These are phyloP conservation scores for Tardiomyces digboiensis DNA, from an alignment of 1,139 yeast species.

Conservation along the genomic window DNA sequence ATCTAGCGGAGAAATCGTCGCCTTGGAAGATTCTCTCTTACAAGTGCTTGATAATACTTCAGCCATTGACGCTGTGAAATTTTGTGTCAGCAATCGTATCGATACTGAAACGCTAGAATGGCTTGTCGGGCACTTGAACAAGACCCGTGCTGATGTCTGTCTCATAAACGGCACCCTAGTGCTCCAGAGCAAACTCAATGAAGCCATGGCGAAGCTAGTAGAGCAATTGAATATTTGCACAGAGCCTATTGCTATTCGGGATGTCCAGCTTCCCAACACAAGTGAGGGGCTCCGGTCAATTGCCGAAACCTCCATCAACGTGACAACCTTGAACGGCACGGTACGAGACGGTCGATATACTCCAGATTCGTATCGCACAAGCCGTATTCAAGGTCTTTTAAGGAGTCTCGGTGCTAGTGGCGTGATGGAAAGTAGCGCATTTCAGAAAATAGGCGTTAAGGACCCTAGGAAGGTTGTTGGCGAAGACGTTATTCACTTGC, in stretches of 20 bases:
- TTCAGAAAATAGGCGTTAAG: conserved; percentile 4
- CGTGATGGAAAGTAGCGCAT: neutral
- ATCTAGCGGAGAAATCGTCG: neutral
- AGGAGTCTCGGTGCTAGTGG: neutral
- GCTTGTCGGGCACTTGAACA: neutral
- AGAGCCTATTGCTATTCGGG: neutral
- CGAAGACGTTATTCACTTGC: neutral
- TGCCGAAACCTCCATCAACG: conserved; percentile 2
- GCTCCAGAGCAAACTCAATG: neutral
- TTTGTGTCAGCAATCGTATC: neutral
- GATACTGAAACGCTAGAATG: neutral
- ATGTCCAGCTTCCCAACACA: neutral
- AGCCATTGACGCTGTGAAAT: neutral
- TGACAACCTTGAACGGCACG: conserved; percentile 7
- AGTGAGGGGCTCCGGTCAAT: neutral
- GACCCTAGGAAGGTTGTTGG: conserved; percentile 2
- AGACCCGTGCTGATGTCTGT: neutral
- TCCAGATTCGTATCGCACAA: conserved; percentile 7
- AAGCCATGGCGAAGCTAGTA: neutral
- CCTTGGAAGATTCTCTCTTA: neutral
- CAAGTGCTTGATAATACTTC: neutral
- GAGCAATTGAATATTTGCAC: neutral
- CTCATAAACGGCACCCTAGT: neutral
- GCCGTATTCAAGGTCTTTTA: conserved; percentile 2
- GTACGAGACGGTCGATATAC: conserved; percentile 7